Percentiles rank a stretch among this genome's conserved stretches.
These are phyloP conservation scores for Zasmidium angulare DNA, from an alignment of 2,329 filamentous ascomycete species.

Conservation along the genomic window DNA sequence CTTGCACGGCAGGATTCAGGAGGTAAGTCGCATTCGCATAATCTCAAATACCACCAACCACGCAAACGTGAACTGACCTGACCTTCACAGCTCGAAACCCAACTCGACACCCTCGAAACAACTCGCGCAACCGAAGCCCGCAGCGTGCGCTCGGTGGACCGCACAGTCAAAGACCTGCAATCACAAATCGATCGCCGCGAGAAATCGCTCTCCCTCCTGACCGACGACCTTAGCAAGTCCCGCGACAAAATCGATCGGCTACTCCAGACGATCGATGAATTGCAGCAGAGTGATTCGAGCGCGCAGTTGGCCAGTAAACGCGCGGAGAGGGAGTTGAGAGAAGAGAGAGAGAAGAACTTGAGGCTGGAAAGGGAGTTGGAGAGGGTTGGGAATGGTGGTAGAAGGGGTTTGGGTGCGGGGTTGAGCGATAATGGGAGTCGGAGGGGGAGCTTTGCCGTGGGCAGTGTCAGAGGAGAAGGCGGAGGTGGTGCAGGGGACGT, in stretches of 20 bases:
- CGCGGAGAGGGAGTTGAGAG: conserved; percentile 83
- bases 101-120: conserved; percentile 87
- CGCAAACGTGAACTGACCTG: conserved; percentile 28
- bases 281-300: conserved; percentile 81
- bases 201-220: conserved; percentile 74
- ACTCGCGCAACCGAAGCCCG: conserved; percentile 77
- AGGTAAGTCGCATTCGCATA: conserved; percentile 60
- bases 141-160: conserved; percentile 87
- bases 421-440: conserved; percentile 46
- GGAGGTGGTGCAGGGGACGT: conserved; percentile 32
- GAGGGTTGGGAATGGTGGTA: conserved; percentile 54
- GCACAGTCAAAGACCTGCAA: conserved; percentile 89
- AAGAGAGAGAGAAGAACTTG: conserved; percentile 79
- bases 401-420: conserved; percentile 33
- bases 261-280: conserved; percentile 86
- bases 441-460: conserved; percentile 43
- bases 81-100: conserved; percentile 36
- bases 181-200: conserved; percentile 90
- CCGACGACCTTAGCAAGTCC: conserved; percentile 79
- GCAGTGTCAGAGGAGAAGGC: conserved; percentile 24
- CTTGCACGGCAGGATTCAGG: conserved; percentile 88
- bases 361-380: conserved; percentile 87
- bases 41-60: conserved; percentile 2
- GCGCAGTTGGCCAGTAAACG: conserved; percentile 79
- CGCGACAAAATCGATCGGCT: conserved; percentile 90